Conservation (phyloP, 495 filamentous ascomycete genomes). For the Neurospora tetraspora region DNA sequence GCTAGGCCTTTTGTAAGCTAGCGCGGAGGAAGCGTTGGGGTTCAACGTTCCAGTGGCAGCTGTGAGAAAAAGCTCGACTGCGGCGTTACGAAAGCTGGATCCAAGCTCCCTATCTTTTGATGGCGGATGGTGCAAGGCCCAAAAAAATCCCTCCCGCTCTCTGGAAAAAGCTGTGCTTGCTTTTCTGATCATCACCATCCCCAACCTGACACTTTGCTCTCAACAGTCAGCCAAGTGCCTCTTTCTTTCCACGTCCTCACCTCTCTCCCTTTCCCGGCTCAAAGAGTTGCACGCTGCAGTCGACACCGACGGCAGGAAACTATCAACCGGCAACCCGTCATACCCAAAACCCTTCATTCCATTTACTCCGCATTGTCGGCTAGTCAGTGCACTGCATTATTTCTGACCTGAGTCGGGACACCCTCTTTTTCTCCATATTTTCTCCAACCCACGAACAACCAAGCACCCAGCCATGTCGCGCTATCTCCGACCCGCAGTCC, state of each 20-base stretch:
- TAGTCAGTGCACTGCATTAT: not conserved
- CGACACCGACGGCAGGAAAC: not conserved
- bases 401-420: constrained; percentile 3
- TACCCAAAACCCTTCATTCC: constrained; percentile 2
- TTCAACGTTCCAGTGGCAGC: constrained; percentile 18
- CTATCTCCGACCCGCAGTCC: constrained; percentile 71
- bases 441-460: constrained; percentile 10
- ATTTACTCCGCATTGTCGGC: not conserved
- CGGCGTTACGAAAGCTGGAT: constrained; percentile 9
- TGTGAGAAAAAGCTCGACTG: constrained; percentile 4
- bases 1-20: constrained; percentile 16
- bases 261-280: not conserved
- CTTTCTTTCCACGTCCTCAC: not conserved
- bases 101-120: constrained; percentile 15
- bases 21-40: constrained; percentile 21
- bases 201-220: constrained; percentile 1
- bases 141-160: constrained; percentile 26
- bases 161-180: constrained; percentile 4
- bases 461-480: constrained; percentile 44
- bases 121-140: not conserved
- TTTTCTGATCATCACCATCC: constrained; percentile 4
- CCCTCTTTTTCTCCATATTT: constrained; percentile 12
- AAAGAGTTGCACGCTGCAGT: not conserved
- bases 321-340: not conserved
- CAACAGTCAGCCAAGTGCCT: not conserved